Base-by-base conservation (phyloP, 73 alveolate genomes). In the Durusdinium trenchii region DNA sequence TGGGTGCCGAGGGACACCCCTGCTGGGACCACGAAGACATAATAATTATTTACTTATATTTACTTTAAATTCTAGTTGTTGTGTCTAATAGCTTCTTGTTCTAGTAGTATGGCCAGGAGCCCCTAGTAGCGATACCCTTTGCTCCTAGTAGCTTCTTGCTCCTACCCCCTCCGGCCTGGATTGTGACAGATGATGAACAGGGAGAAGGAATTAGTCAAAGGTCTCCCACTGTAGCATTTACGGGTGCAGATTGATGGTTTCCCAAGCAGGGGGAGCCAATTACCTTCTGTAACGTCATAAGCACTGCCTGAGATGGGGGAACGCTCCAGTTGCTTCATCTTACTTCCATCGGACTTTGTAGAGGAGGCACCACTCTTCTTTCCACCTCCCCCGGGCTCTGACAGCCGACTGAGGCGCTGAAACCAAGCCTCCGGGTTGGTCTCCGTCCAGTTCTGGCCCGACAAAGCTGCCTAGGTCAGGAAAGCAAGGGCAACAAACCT, bases 381-480 rank as follows among this genome's bases (percentile, higher is more conserved):
- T n/a, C n/a, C n/a, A n/a, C n/a, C n/a, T n/a, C n/a, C n/a, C n/a
- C n/a, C n/a, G n/a, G n/a, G n/a, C n/a, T n/a, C n/a, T n/a, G n/a
- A n/a, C n/a, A n/a, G n/a, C n/a, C 6, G 9, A 9, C 48, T 30
- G 36, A 52, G 94, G 42, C 40, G 51, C 94, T 84, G 94, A 91
- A 91, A 91, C 98, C 98, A 91, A 36, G 98, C 98, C 45, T 91
- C 98, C 32, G 98, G 98, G 61, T 91, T 45, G 46, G 81, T 91
- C 43, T 57, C 51, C 26, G 73, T 91, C 98, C 98, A 91, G 46
- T 48, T 69, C 50, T 91, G 52, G 67, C 75, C 85, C 36, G 98
- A 69, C 98, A 71, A 35, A 45, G 6, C 35, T 89, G 45, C 89
- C 32, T 43, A 78, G 60, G n/a, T n/a, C n/a, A n/a, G n/a, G n/a